phyloP scores from a whole-genome alignment of 1,284 basidiomycete species.

The Clitocybe nebularis region DNA sequence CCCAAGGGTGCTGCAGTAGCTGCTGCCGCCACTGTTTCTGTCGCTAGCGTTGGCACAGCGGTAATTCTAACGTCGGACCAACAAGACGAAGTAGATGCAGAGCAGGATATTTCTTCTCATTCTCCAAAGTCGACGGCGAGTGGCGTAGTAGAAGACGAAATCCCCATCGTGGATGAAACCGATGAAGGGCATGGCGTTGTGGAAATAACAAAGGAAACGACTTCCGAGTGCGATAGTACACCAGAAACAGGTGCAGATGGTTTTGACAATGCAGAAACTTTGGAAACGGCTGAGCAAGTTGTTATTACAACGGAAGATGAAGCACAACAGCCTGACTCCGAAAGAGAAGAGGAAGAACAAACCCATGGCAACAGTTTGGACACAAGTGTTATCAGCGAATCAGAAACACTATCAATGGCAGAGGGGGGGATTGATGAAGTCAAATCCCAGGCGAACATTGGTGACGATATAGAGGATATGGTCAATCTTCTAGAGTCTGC shows the following conservation, averaged over 20 bases:
- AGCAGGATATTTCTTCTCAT: not conserved
- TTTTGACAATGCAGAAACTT: not conserved
- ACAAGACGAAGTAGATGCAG: not conserved
- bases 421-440: constrained; percentile 18
- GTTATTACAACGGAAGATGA: not conserved
- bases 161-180: not conserved
- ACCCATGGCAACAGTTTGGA: constrained; percentile 9
- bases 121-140: not conserved
- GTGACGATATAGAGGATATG: constrained; percentile 53
- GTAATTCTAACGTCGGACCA: not conserved
- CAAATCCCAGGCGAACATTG: constrained; percentile 12
- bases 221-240: not conserved
- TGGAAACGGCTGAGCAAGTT: not conserved
- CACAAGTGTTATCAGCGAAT: constrained; percentile 12
- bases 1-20: constrained; percentile 6
- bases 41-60: not conserved
- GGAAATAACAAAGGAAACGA: not conserved
- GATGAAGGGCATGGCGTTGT: not conserved
- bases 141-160: not conserved
- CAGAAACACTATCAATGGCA: constrained; percentile 13
- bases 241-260: not conserved
- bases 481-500: constrained; percentile 57
- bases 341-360: constrained; percentile 8
- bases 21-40: constrained; percentile 1
- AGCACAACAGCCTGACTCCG: constrained; percentile 3